phyloP scores from a whole-genome alignment of 768 basidiomycete genomes.

The Lentinula aciculospora region DNA sequence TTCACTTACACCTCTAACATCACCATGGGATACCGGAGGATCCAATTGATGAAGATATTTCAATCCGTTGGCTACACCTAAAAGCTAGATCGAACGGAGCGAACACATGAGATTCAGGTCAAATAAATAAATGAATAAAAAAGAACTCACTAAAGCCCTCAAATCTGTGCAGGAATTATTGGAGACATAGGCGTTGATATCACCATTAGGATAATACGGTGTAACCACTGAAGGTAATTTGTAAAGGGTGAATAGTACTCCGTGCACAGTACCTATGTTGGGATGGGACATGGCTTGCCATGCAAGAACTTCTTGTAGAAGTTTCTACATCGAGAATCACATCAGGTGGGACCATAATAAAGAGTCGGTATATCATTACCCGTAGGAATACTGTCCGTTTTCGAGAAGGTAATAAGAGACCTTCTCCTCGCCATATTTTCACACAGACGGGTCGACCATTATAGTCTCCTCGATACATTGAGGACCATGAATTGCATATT shows the following conservation, averaged over 20 bases:
- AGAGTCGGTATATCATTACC: background rate
- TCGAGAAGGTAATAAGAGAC: background rate
- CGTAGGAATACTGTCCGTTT: background rate
- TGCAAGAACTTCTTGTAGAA: background rate
- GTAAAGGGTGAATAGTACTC: background rate
- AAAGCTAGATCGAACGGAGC: background rate
- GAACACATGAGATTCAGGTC: background rate
- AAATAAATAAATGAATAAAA: too few species aligned
- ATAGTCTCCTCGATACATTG: background rate
- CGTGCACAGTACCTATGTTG: slow-evolving; percentile 3
- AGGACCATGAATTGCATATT: background rate
- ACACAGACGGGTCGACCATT: background rate
- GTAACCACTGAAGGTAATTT: background rate
- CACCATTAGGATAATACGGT: slow-evolving; percentile 7
- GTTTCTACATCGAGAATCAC: background rate
- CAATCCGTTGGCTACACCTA: slow-evolving; percentile 4
- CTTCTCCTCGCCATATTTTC: slow-evolving; percentile 1
- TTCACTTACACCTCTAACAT: slow-evolving; percentile 10
- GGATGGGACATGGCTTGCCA: slow-evolving; percentile 7
- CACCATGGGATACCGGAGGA: slow-evolving; percentile 9
- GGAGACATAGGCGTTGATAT: slow-evolving; percentile 7
- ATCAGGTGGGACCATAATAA: background rate
- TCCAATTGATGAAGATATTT: slow-evolving; percentile 2
- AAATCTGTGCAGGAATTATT: slow-evolving; percentile 1
- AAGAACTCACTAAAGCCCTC: background rate